phyloP scores from a whole-genome alignment of 768 basidiomycete species.

The Tylopilus vinaceipallidus region DNA sequence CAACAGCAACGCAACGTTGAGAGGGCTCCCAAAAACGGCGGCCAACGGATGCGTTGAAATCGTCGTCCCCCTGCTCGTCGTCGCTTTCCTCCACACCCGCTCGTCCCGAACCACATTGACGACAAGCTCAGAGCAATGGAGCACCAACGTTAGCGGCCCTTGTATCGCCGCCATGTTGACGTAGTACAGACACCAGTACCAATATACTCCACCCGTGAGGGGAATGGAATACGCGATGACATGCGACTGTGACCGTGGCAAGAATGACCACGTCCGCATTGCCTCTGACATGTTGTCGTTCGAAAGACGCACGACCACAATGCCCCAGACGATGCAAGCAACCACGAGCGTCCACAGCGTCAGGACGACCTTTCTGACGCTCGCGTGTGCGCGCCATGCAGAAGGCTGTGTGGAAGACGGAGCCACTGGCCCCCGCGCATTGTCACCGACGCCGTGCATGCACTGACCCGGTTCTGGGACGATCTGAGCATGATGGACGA shows the following conservation, averaged over 20 bases:
- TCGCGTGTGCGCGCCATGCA: conserved; percentile 28
- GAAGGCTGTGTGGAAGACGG: conserved; percentile 23
- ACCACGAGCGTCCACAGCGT: conserved; percentile 26
- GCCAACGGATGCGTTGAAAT: conserved; percentile 21
- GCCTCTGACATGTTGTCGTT: conserved; percentile 4
- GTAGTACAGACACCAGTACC: conserved; percentile 28
- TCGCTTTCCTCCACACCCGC: conserved; percentile 25
- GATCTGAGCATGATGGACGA: conserved; percentile 28
- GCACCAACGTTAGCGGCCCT: conserved; percentile 27
- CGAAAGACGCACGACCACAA: conserved; percentile 6
- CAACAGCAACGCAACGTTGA: conserved; percentile 15
- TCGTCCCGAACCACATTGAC: conserved; percentile 31
- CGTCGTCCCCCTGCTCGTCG: conserved; percentile 13
- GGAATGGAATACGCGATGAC: conserved; percentile 24
- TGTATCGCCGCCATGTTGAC: conserved; percentile 26
- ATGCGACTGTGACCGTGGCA: conserved; percentile 20
- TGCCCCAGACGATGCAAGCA: conserved; percentile 24
- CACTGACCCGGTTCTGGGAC: conserved; percentile 18
- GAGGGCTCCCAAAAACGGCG: conserved; percentile 18
- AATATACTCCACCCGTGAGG: conserved; percentile 12
- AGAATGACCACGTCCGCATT: conserved; percentile 25
- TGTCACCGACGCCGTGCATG: conserved; percentile 25
- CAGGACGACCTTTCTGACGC: conserved; percentile 21
- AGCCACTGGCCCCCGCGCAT: conserved; percentile 5
- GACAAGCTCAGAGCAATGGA: conserved; percentile 30